Evolutionary conservation across 768 basidiomycete species (phyloP).

Genomic region (Macrolepiota dolichaula): DNA sequence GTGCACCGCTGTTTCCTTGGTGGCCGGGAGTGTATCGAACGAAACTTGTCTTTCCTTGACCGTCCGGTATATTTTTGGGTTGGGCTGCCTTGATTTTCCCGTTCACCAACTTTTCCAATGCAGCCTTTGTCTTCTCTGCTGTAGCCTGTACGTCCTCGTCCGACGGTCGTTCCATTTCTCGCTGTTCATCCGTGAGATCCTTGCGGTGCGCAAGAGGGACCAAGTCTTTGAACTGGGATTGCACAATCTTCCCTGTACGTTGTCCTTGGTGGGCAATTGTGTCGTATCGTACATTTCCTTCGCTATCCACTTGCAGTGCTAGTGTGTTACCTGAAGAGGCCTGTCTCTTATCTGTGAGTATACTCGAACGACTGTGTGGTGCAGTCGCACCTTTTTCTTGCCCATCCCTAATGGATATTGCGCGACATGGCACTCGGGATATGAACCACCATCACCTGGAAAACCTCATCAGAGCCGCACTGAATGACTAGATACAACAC

Average conservation of each 20-base stretch:
- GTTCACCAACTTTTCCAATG: conserved; percentile 89
- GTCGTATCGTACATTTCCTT: conserved; percentile 96
- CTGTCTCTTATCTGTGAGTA: conserved; percentile 32
- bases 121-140: conserved; percentile 84
- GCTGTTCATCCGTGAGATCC: conserved; percentile 74
- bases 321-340: conserved; percentile 91
- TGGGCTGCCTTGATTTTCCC: conserved; percentile 99
- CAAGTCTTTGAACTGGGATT: conserved; percentile 97
- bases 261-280: conserved; percentile 97
- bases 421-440: conserved; percentile 94
- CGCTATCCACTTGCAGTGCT: conserved; percentile 93
- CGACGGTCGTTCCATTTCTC: conserved; percentile 86
- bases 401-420: conserved; percentile 97
- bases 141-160: conserved; percentile 92
- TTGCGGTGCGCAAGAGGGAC: conserved; percentile 89
- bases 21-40: conserved; percentile 97
- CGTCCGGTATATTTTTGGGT: conserved; percentile 90
- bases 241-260: conserved; percentile 78
- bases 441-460: conserved; percentile 79
- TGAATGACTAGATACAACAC: conserved; percentile 22
- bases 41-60: conserved; percentile 80
- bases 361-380: neutral
- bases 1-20: conserved; percentile 60
- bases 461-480: conserved; percentile 8
- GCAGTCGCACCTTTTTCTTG: conserved; percentile 75